phyloP scores from a whole-genome alignment of 257 asterid genomes.

The Phtheirospermum japonicum region DNA sequence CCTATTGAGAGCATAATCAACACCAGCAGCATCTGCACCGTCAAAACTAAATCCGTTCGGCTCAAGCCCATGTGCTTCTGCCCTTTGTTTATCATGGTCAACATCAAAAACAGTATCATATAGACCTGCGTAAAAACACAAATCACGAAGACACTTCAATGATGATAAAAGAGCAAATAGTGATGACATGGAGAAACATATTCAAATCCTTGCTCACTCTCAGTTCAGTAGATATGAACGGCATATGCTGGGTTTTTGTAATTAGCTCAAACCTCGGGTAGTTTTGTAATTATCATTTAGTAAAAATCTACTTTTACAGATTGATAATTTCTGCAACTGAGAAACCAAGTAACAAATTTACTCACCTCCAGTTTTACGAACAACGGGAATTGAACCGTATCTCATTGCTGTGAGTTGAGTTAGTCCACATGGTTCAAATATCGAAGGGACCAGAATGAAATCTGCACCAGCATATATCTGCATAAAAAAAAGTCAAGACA shows the following conservation, averaged over 20 bases:
- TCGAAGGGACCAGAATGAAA: slow-evolving; percentile 91
- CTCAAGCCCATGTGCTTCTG: slow-evolving; percentile 67
- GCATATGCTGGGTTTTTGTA: neutral
- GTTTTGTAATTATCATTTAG: neutral
- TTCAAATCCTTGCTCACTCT: too few relatives aligned
- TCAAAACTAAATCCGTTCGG: slow-evolving; percentile 95
- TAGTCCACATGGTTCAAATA: slow-evolving; percentile 98
- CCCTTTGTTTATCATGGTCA: slow-evolving; percentile 87
- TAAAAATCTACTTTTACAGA: too few relatives aligned
- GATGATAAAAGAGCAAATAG: neutral
- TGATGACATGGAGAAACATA: neutral
- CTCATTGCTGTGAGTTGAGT: slow-evolving; percentile 99
- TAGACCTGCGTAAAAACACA: slow-evolving; percentile 57
- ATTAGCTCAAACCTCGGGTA: neutral
- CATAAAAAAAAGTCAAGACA: slow-evolving; percentile 26
- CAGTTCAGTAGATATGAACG: too few relatives aligned
- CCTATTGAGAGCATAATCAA: slow-evolving; percentile 97
- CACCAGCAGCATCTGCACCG: slow-evolving; percentile 93
- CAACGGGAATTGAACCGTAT: slow-evolving; percentile 94
- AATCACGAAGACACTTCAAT: neutral
- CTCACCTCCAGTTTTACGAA: slow-evolving; percentile 98
- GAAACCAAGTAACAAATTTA: slow-evolving; percentile 4
- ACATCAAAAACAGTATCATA: slow-evolving; percentile 94
- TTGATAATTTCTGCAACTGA: neutral
- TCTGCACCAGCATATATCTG: slow-evolving; percentile 98